A percentile compares a stretch with the other conserved stretches of the same genome.
phyloP scores from a whole-genome alignment of 495 filamentous ascomycete genomes.

The Aspergillus biplanus region DNA sequence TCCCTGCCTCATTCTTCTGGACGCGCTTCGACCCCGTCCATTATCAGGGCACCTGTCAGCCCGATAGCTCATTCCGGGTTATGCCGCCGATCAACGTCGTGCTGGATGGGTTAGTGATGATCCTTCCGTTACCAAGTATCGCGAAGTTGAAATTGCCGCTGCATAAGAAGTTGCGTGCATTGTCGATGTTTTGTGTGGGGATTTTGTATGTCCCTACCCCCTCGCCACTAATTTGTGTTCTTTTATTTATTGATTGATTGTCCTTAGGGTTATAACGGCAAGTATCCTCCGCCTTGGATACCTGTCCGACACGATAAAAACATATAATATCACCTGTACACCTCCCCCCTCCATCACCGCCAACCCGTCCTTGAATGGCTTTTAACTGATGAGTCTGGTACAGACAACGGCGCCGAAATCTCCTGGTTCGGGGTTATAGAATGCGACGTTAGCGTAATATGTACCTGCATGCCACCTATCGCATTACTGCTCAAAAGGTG shows the following conservation, averaged over 20 bases:
- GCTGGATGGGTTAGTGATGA: constrained; percentile 9
- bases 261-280: constrained; percentile 1
- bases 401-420: constrained; percentile 16
- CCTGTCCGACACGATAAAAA: constrained; percentile 6
- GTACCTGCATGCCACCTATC: constrained; percentile 14
- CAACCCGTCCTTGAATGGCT: no score
- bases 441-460: constrained; percentile 13
- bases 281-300: constrained; percentile 3
- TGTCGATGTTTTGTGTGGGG: constrained; percentile 13
- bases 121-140: constrained; percentile 6
- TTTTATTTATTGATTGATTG: no score
- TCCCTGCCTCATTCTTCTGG: constrained; percentile 5
- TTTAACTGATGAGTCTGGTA: no score
- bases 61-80: background rate
- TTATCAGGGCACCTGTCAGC: background rate
- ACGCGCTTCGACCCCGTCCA: background rate
- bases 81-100: constrained; percentile 11
- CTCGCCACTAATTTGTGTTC: no score
- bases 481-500: background rate
- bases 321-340: constrained; percentile 15
- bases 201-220: constrained; percentile 11
- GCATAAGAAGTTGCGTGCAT: constrained; percentile 6
- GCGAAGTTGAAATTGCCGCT: constrained; percentile 8
- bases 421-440: constrained; percentile 16
- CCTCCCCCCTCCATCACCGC: background rate